phyloP scores from a whole-genome alignment of 257 asterid species.

The Solanum verrucosum region DNA sequence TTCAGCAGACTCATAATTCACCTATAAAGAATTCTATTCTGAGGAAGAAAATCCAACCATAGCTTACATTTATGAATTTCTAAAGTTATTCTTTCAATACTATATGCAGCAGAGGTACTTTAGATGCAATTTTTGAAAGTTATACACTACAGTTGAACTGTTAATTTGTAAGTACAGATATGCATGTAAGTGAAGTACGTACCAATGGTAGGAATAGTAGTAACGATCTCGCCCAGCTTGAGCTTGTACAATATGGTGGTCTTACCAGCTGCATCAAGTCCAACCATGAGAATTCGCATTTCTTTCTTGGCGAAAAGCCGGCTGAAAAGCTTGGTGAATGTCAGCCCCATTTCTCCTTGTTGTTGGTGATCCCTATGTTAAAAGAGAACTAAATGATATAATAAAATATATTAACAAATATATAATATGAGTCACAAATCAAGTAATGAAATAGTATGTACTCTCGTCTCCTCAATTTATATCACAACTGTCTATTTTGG shows the following conservation, averaged over 20 bases:
- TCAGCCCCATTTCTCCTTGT: neutral
- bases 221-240: neutral
- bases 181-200: neutral
- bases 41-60: neutral
- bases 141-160: neutral
- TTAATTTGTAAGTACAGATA: neutral
- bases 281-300: constrained; percentile 1
- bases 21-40: neutral
- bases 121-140: neutral
- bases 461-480: neutral
- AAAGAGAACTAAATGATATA: neutral
- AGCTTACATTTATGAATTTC: neutral
- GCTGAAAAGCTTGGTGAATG: constrained; percentile 1
- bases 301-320: neutral
- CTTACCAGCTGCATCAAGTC: neutral
- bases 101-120: neutral
- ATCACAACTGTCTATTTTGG: neutral
- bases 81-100: neutral
- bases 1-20: neutral
- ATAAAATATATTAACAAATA: neutral
- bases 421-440: neutral
- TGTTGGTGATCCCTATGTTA: neutral
- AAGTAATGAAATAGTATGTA: neutral
- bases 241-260: neutral
- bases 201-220: neutral